Evolutionary conservation across 1,284 basidiomycete species (phyloP), one percentile per base, ranked within the genome.

Genomic region (Ceratobasidium sp.): DNA sequence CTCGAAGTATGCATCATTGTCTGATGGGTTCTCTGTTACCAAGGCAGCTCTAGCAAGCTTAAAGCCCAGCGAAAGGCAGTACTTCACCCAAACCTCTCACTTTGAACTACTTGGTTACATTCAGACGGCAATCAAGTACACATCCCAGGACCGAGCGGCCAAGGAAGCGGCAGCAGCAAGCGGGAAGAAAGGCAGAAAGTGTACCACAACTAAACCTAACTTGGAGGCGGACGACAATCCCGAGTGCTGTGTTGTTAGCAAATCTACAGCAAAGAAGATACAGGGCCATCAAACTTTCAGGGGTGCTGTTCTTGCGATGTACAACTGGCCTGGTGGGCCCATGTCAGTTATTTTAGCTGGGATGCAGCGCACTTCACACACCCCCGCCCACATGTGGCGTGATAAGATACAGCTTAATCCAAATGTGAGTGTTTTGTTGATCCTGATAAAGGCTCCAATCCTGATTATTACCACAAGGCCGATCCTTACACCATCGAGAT

Each of bases 361-460:
- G 3, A 67, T 67, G 62, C 29, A 21, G 52, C 52, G 11, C 1
- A 16, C 14, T 25, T n/a, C 9, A 7, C 50, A 29, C 16, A 56
- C 52, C 6, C 62, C 62, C 8, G 52, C 42, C 11, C 25, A 67
- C n/a, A n/a, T 16, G 19, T 67, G 62, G 62, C 50, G 60, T 14
- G 21, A 64, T 19, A 9, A 6, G 16, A n/a, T 56, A 21, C 14
- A 27, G n/a, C 41, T 44, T 30, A n/a, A 46, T 3, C 19, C 42
- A 46, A n/a, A n/a, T 4, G 19, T 46, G 16, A 21, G 14, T 7
- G 16, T n/a, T n/a, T 46, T 46, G 5, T 46, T 3, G 4, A 6
- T 46, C 16, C 16, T 6, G 42, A 46, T 6, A 14, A 46, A 6
- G 16, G 42, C 5, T 16, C 6, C 42, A 46, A 21, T n/a, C 14